Percentiles rank a stretch among this genome's conserved stretches.
Evolutionary conservation across 768 basidiomycete genomes (phyloP).

Genomic region (Termitomyces sp.): DNA sequence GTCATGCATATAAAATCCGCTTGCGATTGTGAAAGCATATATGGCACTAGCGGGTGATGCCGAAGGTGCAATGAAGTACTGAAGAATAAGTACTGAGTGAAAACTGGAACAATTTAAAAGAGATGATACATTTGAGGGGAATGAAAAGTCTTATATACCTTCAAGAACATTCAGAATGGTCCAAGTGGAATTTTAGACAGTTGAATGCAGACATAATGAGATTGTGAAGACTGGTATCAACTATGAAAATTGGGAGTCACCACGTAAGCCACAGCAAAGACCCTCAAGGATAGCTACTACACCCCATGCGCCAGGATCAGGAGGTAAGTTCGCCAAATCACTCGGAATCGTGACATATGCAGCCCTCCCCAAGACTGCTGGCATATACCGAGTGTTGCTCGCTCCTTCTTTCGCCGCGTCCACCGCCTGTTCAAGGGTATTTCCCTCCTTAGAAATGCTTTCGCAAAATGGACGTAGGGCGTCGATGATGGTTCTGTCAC

Average conservation of each 20-base stretch:
- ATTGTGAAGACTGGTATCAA: neutral
- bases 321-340: slow-evolving; percentile 24
- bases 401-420: slow-evolving; percentile 36
- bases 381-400: slow-evolving; percentile 40
- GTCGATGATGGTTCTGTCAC: slow-evolving; percentile 54
- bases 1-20: slow-evolving; percentile 12
- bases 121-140: slow-evolving; percentile 7
- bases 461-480: slow-evolving; percentile 42
- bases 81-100: slow-evolving; percentile 15
- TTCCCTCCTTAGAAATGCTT: slow-evolving; percentile 17
- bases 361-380: slow-evolving; percentile 42
- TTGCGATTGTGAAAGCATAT: slow-evolving; percentile 14
- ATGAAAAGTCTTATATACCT: slow-evolving; percentile 10
- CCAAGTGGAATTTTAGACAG: neutral
- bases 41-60: slow-evolving; percentile 13
- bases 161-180: slow-evolving; percentile 9
- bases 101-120: slow-evolving; percentile 11
- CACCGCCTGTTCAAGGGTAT: slow-evolving; percentile 24
- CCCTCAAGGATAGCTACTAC: slow-evolving; percentile 37
- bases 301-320: slow-evolving; percentile 57
- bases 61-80: slow-evolving; percentile 12
- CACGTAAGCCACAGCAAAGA: slow-evolving; percentile 21
- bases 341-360: slow-evolving; percentile 37
- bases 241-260: too few relatives aligned
- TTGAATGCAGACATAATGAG: too few relatives aligned